Percentiles rank a stretch among this genome's conserved stretches.
Evolutionary conservation across 208 protist species (phyloP).

Genomic region (Strigomonas culicis): DNA sequence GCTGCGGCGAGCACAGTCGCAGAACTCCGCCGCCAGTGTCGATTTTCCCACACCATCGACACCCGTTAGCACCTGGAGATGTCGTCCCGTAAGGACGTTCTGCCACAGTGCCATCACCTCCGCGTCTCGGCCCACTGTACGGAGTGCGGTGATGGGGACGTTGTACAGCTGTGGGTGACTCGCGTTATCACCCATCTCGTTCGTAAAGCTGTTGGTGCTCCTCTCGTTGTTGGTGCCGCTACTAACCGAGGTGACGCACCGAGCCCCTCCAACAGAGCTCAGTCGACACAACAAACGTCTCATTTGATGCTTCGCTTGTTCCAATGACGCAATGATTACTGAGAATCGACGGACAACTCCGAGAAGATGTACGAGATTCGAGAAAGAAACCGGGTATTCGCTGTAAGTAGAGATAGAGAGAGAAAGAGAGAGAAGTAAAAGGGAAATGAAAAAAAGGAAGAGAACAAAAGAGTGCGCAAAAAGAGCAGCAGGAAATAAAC

Average conservation of each 20-base stretch:
- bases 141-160: constrained; percentile 43
- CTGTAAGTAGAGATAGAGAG: not conserved
- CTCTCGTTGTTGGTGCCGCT: too few species aligned
- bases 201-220: constrained; percentile 1
- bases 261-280: too few species aligned
- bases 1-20: constrained; percentile 58
- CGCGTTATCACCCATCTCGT: constrained; percentile 9
- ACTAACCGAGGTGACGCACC: too few species aligned
- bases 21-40: constrained; percentile 80
- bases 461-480: not conserved
- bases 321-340: not conserved
- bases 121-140: constrained; percentile 53
- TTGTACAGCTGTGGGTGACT: constrained; percentile 70
- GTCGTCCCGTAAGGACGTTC: constrained; percentile 62
- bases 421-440: constrained; percentile 17
- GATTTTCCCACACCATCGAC: constrained; percentile 88
- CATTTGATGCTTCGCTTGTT: too few species aligned
- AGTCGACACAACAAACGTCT: too few species aligned
- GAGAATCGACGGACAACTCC: not conserved
- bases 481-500: not conserved
- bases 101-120: constrained; percentile 82
- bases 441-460: constrained; percentile 11
- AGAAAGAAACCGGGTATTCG: not conserved
- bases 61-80: constrained; percentile 60
- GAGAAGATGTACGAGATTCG: not conserved